Base-by-base conservation (phyloP, 2,329 filamentous ascomycete species). In the Hymenoscyphus repandus region DNA sequence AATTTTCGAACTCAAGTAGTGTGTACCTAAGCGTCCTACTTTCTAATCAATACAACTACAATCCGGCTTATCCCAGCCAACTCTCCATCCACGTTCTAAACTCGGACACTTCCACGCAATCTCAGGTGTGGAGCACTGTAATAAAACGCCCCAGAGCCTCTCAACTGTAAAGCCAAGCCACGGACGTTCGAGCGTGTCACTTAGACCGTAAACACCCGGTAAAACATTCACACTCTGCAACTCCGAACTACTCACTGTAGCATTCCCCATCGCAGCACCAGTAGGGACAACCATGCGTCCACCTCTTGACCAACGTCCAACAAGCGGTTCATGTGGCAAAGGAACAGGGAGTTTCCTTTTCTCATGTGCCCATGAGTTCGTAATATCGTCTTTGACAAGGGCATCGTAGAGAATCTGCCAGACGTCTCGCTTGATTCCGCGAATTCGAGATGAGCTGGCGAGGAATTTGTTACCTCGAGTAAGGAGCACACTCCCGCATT, bases 391-490 rank as follows among this genome's bases (percentile, higher is more conserved):
- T 22, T 61, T 58, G 1, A 54, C 54, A 2, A 64, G 34, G 1
- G 55, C 62, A 40, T 64, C 60, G 34, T 58, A 59, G 1, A 65
- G 44, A n/a, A 61, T 45, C 39, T 63, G 51, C 54, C 58, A 65
- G 7, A 62, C 51, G 32, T 63, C 60, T 17, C 43, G 52, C 13
- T 57, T 51, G 9, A 59, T 22, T 1, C 61, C 70, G 1, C 71
- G 62, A 5, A 76, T 70, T 1, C 75, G 66, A 5, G 62, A 63
- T 0, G 70, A 70, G 1, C 71, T 74, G 2, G 68, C 71, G 34
- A 75, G 62, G 57, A 78, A 76, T 45, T 74, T 71, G 13, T 74
- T 75, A 40, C 72, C 71, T 54, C 73, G 74, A 2, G 70, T 72
- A 6, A 76, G 54, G 11, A 70, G 61, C 0, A 72, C 64, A 27